A percentile compares a stretch with the other conserved stretches of the same genome.
phyloP scores from a whole-genome alignment of 805 yeast species.

The Starmerella floricola region DNA sequence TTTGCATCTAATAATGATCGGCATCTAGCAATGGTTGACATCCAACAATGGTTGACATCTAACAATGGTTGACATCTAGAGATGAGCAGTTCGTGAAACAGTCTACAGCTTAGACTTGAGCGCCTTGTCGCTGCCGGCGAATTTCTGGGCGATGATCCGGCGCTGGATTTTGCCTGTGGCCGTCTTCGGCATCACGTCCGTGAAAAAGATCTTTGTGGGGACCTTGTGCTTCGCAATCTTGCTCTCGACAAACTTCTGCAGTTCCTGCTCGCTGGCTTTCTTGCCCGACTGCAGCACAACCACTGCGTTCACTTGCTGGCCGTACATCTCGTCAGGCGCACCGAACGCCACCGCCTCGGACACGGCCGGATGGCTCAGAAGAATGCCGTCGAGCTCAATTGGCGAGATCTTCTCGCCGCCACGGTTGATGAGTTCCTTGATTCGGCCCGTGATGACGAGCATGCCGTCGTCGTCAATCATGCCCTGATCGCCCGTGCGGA shows the following conservation, averaged over 20 bases:
- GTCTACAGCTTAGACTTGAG: constrained; percentile 10
- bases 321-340: constrained; percentile 53
- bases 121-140: constrained; percentile 21
- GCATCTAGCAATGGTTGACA: too few species aligned
- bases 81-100: background rate
- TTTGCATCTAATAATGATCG: too few species aligned
- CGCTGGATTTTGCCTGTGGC: constrained; percentile 72
- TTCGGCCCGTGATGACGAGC: constrained; percentile 52
- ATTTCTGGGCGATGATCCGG: constrained; percentile 43
- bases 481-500: constrained; percentile 75
- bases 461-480: constrained; percentile 46
- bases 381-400: constrained; percentile 50
- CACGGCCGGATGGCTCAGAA: constrained; percentile 51
- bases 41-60: too few species aligned
- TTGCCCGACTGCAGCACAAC: constrained; percentile 41
- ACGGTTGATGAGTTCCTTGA: constrained; percentile 62
- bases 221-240: constrained; percentile 48
- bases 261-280: constrained; percentile 32
- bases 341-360: constrained; percentile 63
- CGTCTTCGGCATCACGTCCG: constrained; percentile 55
- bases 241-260: constrained; percentile 35
- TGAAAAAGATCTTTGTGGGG: constrained; percentile 46
- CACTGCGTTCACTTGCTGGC: constrained; percentile 61
- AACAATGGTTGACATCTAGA: too few species aligned
- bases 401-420: constrained; percentile 75